Evolutionary conservation across 257 asterid species (phyloP), one percentile per base, ranked within the genome.

Genomic region (Mentha longifolia): DNA sequence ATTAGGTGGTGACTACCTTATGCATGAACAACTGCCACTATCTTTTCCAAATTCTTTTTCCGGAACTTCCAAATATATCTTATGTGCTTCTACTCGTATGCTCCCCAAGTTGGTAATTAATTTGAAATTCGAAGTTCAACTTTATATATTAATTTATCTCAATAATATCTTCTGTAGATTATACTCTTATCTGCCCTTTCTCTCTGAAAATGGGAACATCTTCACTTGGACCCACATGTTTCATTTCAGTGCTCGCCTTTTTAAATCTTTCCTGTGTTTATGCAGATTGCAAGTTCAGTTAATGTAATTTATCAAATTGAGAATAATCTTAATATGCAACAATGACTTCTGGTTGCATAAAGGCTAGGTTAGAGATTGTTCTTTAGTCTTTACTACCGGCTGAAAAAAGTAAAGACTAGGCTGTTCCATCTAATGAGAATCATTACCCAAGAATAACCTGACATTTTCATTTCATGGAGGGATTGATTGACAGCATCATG

Each of bases 211-310:
- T 33, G 49, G 42, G 37, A 42, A 12, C 58, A 30, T 35, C 71
- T 52, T 73, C 37, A 74, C 73, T 47, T 75, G 75, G 28, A 42
- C 30, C 46, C 65, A 31, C 51, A 49, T 12, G 61, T 22, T 25
- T 37, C 17, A 8, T 45, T 30, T 58, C 37, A 28, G 30, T 43
- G 51, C 30, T 56, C 28, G 46, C 43, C 31, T 33, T 58, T 14
- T 46, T 7, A 12, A 20, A 68, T 46, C 17, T 57, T 66, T 28
- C 52, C 47, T 74, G 1, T 28, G 31, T 6, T 52, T 19, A 17
- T 50, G 45, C 19, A 47, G n/a, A 13, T 60, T 2, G 42, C n/a
- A 25, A 57, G 31, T n/a, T n/a, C n/a, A n/a, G n/a, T 52, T 54
- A 30, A 42, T 19, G 45, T 54, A 73, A 41, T 16, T 8, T 35